These are phyloP conservation scores for Podila horticola DNA, from an alignment of 192 early-diverging fungal species.

Conservation along the genomic window DNA sequence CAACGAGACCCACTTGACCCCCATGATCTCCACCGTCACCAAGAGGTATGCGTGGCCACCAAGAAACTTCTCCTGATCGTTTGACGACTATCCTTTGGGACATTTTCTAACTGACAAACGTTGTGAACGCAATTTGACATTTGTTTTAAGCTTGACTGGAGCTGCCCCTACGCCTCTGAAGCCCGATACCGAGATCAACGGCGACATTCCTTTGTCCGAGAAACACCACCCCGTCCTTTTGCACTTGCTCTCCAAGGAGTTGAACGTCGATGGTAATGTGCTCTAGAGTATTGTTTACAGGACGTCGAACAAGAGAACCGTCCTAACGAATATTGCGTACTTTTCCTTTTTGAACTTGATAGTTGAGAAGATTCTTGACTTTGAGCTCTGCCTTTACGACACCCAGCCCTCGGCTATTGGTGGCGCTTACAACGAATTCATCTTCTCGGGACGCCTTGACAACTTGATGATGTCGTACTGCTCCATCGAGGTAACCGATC, in stretches of 20 bases:
- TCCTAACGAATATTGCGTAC: too few relatives aligned
- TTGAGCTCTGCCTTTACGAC: conserved; percentile 98
- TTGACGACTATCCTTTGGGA: too few relatives aligned
- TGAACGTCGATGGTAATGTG: conserved; percentile 66
- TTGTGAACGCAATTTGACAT: too few relatives aligned
- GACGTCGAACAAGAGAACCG: neutral
- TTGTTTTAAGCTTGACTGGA: conserved; percentile 52
- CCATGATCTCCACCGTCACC: conserved; percentile 81
- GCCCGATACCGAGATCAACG: conserved; percentile 39
- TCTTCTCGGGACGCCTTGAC: conserved; percentile 93
- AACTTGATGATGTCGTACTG: conserved; percentile 98
- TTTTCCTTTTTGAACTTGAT: neutral
- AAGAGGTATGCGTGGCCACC: conserved; percentile 53
- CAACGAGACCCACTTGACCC: conserved; percentile 93
- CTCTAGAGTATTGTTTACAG: neutral
- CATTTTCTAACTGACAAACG: too few relatives aligned
- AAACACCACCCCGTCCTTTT: conserved; percentile 90
- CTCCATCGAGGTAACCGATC: conserved; percentile 45
- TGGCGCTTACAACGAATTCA: conserved; percentile 91
- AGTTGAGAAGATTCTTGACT: conserved; percentile 88
- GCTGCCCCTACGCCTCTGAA: conserved; percentile 34
- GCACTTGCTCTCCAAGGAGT: conserved; percentile 78
- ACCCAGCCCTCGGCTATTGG: conserved; percentile 91
- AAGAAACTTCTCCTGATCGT: too few relatives aligned
- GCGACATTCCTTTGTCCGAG: conserved; percentile 29